Conservation (phyloP, 306 rosid species). For the Castanea crenata region DNA sequence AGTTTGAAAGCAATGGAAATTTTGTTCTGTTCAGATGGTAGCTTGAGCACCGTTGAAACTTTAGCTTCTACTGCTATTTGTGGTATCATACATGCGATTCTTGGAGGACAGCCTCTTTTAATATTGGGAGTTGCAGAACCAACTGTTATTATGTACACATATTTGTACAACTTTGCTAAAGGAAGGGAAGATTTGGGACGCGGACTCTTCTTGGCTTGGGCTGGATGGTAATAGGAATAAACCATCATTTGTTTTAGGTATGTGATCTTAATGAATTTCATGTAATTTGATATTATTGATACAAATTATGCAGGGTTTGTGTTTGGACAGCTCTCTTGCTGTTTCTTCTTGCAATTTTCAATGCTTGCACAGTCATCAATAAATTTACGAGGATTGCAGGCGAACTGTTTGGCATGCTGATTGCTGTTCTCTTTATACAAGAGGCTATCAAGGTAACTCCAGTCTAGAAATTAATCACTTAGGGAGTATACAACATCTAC, state of each 20-base stretch:
- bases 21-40: slow-evolving; percentile 55
- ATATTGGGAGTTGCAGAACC: slow-evolving; percentile 95
- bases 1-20: slow-evolving; percentile 16
- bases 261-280: background rate
- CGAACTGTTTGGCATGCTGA: slow-evolving; percentile 86
- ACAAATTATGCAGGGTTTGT: slow-evolving; percentile 62
- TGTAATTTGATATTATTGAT: slow-evolving; percentile 13
- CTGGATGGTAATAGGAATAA: slow-evolving; percentile 63
- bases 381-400: slow-evolving; percentile 87
- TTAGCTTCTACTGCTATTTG: slow-evolving; percentile 87
- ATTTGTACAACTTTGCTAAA: slow-evolving; percentile 70
- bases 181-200: slow-evolving; percentile 54
- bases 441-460: slow-evolving; percentile 73
- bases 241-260: background rate
- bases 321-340: slow-evolving; percentile 83
- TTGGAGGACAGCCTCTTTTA: slow-evolving; percentile 88
- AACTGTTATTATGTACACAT: slow-evolving; percentile 84
- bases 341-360: slow-evolving; percentile 70
- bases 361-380: slow-evolving; percentile 64
- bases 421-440: slow-evolving; percentile 77
- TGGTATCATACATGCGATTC: slow-evolving; percentile 81
- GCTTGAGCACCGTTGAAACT: slow-evolving; percentile 84
- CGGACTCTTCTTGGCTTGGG: slow-evolving; percentile 77
- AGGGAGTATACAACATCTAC: background rate
- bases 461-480: background rate